These are phyloP conservation scores for Guyanaporus albipodus DNA, from an alignment of 768 basidiomycete species.

Conservation along the genomic window DNA sequence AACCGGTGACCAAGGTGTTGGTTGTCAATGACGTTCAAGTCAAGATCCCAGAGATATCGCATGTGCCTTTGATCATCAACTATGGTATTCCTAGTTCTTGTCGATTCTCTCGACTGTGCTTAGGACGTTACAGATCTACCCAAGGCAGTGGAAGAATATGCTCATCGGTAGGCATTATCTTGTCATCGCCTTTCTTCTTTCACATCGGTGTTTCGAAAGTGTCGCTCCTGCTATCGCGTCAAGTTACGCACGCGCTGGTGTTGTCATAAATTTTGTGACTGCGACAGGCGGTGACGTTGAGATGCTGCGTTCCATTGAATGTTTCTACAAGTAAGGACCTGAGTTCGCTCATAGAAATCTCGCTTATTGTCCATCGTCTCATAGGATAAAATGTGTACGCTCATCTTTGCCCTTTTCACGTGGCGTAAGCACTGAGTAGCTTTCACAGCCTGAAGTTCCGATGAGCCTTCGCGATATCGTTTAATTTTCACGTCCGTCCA, in stretches of 20 bases:
- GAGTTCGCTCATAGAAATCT: not conserved
- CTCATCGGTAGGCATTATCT: slow-evolving; percentile 65
- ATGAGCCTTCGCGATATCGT: slow-evolving; percentile 87
- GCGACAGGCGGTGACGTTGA: slow-evolving; percentile 98
- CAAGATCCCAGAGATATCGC: slow-evolving; percentile 84
- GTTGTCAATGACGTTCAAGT: slow-evolving; percentile 93
- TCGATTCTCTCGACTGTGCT: slow-evolving; percentile 3
- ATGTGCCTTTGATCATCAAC: slow-evolving; percentile 92
- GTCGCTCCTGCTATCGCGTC: slow-evolving; percentile 87
- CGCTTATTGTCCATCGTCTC: slow-evolving; percentile 13
- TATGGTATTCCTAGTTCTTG: slow-evolving; percentile 54
- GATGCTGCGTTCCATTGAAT: slow-evolving; percentile 97
- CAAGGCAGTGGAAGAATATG: slow-evolving; percentile 96
- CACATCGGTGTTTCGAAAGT: slow-evolving; percentile 35
- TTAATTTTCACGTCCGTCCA: slow-evolving; percentile 48
- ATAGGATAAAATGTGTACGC: slow-evolving; percentile 86
- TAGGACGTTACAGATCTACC: slow-evolving; percentile 60
- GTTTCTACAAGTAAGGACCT: slow-evolving; percentile 84
- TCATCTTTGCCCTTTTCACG: not conserved
- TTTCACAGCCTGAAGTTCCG: slow-evolving; percentile 79
- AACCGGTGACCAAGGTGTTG: slow-evolving; percentile 67
- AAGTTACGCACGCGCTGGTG: slow-evolving; percentile 79
- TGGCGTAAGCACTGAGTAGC: slow-evolving; percentile 18
- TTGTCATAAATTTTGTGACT: slow-evolving; percentile 95
- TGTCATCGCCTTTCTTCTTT: not conserved